Conservation (phyloP, 352 stramenopile genomes). For the Phytopythium cucurbitacearum region DNA sequence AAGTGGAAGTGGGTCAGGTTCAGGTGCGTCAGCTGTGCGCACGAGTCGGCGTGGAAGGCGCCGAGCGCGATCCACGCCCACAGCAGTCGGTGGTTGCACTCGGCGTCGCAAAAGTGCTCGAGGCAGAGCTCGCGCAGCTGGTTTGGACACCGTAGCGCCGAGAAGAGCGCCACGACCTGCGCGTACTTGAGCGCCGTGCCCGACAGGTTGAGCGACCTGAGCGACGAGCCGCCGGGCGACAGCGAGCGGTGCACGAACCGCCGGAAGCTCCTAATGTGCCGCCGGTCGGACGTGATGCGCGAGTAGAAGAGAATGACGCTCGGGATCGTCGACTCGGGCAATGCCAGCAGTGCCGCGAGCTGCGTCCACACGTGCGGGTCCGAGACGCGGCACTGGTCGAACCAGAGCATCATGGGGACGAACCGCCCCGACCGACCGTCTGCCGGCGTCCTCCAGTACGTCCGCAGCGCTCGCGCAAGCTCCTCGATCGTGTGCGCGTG, state of each 20-base stretch:
- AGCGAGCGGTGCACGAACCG: slow-evolving; percentile 2
- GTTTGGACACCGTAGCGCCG: slow-evolving; percentile 19
- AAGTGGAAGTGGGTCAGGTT: slow-evolving; percentile 25
- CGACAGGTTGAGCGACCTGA: slow-evolving; percentile 21
- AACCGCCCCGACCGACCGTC: slow-evolving; percentile 1
- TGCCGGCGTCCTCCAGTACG: background rate
- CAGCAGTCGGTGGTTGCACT: slow-evolving; percentile 12
- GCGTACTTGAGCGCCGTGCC: slow-evolving; percentile 11
- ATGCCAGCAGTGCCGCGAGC: background rate
- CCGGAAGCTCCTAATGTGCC: slow-evolving; percentile 1
- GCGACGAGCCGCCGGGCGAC: slow-evolving; percentile 9
- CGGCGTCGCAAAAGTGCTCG: slow-evolving; percentile 16
- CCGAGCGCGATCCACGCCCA: slow-evolving; percentile 42
- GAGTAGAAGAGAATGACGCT: slow-evolving; percentile 4
- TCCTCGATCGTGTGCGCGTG: background rate
- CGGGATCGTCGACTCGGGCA: background rate
- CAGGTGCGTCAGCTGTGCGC: slow-evolving; percentile 17
- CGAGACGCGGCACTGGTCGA: slow-evolving; percentile 3
- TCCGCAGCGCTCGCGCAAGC: background rate
- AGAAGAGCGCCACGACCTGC: slow-evolving; percentile 19
- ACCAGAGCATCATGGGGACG: slow-evolving; percentile 4
- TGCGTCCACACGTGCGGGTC: background rate
- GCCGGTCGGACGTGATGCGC: background rate
- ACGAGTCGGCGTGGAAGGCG: slow-evolving; percentile 36
- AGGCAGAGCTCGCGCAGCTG: slow-evolving; percentile 16